These are phyloP conservation scores for Geum urbanum DNA, from an alignment of 306 rosid species.

Conservation along the genomic window DNA sequence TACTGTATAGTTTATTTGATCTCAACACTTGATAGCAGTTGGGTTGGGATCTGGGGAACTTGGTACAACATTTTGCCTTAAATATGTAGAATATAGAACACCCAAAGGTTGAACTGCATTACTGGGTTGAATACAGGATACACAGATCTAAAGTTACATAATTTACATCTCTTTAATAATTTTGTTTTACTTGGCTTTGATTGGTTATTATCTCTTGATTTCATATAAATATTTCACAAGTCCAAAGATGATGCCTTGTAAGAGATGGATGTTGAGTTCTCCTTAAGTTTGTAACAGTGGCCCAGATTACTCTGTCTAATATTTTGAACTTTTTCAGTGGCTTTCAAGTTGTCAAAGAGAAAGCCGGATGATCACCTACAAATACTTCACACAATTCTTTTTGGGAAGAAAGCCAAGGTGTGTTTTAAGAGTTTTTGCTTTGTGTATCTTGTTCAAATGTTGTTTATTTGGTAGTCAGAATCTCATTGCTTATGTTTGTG, in stretches of 20 bases:
- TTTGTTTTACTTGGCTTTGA: background rate
- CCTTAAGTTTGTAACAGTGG: conserved; percentile 9
- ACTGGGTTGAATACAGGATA: background rate
- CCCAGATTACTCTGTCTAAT: conserved; percentile 29
- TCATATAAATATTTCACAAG: background rate
- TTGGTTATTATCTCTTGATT: background rate
- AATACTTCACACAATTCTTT: conserved; percentile 70
- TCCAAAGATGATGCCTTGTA: background rate
- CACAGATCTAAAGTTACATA: background rate
- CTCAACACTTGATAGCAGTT: background rate
- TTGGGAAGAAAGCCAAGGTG: conserved; percentile 87
- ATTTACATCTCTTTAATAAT: background rate
- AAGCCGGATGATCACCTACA: conserved; percentile 88
- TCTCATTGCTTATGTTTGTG: conserved; percentile 24
- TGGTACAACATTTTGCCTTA: no score
- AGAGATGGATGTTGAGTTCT: background rate
- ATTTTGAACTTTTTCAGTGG: conserved; percentile 62
- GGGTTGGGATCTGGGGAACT: no score
- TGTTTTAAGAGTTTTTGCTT: conserved; percentile 11
- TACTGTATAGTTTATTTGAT: background rate
- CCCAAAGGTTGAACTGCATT: background rate
- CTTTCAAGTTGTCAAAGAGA: conserved; percentile 91
- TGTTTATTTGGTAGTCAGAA: background rate
- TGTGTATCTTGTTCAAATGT: background rate
- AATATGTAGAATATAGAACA: background rate